phyloP scores from a whole-genome alignment of 108 stramenopile species.

The Cyclostephanos invisitatus region DNA sequence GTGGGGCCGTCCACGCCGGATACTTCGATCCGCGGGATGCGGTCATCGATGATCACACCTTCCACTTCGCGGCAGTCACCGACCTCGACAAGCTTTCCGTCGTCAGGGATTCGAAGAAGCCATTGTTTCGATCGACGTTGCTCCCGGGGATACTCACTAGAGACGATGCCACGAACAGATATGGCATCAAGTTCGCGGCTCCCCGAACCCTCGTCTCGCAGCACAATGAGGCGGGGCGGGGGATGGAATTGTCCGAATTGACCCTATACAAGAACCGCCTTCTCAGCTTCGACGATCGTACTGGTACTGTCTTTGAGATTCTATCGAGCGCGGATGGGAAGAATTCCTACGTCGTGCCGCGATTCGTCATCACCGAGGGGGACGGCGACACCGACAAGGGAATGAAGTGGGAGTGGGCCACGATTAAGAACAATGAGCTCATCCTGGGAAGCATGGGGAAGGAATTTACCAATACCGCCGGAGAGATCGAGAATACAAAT shows the following conservation, averaged over 20 bases:
- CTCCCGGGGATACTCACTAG: constrained; percentile 66
- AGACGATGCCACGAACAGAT: constrained; percentile 42
- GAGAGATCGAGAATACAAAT: constrained; percentile 83
- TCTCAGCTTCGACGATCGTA: constrained; percentile 92
- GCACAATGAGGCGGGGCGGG: constrained; percentile 95
- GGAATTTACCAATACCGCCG: constrained; percentile 85
- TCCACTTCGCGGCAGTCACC: constrained; percentile 83
- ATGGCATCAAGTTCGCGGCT: constrained; percentile 60
- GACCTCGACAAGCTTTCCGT: constrained; percentile 83
- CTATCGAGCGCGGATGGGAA: constrained; percentile 62
- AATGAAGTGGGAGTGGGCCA: constrained; percentile 96
- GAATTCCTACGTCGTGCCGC: constrained; percentile 80
- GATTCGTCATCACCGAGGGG: constrained; percentile 92
- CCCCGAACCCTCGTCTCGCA: constrained; percentile 67
- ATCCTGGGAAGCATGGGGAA: constrained; percentile 93
- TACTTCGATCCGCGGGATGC: constrained; percentile 64
- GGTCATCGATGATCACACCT: constrained; percentile 54
- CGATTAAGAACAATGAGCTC: constrained; percentile 89
- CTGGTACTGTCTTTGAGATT: constrained; percentile 96
- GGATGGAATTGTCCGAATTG: constrained; percentile 93
- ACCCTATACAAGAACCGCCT: constrained; percentile 82
- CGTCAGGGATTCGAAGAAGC: constrained; percentile 63
- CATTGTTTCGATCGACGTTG: constrained; percentile 66
- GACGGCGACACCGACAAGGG: constrained; percentile 94
- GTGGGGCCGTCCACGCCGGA: constrained; percentile 74